Evolutionary conservation across 805 yeast species (phyloP).

Genomic region (Candida montana): DNA sequence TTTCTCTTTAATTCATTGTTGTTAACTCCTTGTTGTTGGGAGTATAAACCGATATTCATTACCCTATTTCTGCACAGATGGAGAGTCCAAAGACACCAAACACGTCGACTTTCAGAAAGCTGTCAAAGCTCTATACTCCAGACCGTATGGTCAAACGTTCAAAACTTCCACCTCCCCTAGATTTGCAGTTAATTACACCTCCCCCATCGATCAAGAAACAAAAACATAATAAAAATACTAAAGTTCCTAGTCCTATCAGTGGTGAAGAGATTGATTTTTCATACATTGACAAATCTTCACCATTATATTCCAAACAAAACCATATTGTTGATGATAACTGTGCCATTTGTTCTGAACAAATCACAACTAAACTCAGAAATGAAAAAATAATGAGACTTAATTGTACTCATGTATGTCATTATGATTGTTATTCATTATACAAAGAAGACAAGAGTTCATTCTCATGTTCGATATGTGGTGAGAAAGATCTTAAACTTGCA

Average conservation of each 20-base stretch:
- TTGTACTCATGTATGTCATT: conserved; percentile 42
- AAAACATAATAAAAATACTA: background rate
- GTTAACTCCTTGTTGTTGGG: background rate
- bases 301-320: conserved; percentile 9
- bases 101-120: background rate
- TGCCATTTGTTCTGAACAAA: conserved; percentile 40
- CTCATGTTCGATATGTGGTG: conserved; percentile 5
- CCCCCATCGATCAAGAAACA: background rate
- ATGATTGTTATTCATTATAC: conserved; percentile 34
- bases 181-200: background rate
- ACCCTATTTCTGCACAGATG: background rate
- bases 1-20: too few relatives aligned
- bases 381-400: conserved; percentile 37
- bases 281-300: conserved; percentile 4
- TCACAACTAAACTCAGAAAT: conserved; percentile 34
- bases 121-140: background rate
- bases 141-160: background rate
- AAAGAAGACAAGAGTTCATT: conserved; percentile 2
- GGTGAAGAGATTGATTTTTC: background rate
- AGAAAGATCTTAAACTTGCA: background rate
- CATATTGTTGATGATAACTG: conserved; percentile 29
- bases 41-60: background rate
- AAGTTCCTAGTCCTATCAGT: background rate
- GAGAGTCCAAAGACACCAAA: background rate
- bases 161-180: background rate